Evolutionary conservation across 176 grass and related monocot genomes (phyloP).

Genomic region (Rhipidocladum racemiflorum): DNA sequence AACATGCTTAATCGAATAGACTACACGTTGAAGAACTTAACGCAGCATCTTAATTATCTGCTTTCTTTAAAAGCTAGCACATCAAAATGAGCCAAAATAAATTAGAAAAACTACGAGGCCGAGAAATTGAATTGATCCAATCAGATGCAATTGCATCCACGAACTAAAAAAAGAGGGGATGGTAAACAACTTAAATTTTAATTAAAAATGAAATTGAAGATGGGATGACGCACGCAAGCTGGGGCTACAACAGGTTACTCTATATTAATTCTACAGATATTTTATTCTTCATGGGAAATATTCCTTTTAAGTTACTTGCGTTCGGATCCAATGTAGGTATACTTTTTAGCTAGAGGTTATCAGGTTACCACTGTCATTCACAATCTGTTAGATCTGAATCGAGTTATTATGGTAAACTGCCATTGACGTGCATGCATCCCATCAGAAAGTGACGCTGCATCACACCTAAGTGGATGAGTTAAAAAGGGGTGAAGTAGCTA

Average conservation of each 20-base stretch:
- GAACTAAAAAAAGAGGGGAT: neutral
- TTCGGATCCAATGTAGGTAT: neutral
- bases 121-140: neutral
- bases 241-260: neutral
- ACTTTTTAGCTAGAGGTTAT: constrained; percentile 24
- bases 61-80: constrained; percentile 24
- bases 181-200: neutral
- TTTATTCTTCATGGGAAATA: constrained; percentile 7
- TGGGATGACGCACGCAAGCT: constrained; percentile 11
- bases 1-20: neutral
- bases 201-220: neutral
- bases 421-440: constrained; percentile 43
- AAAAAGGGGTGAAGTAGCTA: neutral
- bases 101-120: constrained; percentile 30
- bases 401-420: constrained; percentile 40
- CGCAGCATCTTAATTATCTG: neutral
- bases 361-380: constrained; percentile 21
- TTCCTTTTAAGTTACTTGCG: neutral
- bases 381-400: constrained; percentile 7
- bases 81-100: constrained; percentile 1
- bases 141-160: neutral
- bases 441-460: constrained; percentile 46
- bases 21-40: neutral
- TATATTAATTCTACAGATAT: neutral
- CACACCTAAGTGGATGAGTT: constrained; percentile 30